A percentile compares a stretch with the other conserved stretches of the same genome.
Conservation (phyloP, 2,329 filamentous ascomycete species). For the Fusarium begoniae region DNA sequence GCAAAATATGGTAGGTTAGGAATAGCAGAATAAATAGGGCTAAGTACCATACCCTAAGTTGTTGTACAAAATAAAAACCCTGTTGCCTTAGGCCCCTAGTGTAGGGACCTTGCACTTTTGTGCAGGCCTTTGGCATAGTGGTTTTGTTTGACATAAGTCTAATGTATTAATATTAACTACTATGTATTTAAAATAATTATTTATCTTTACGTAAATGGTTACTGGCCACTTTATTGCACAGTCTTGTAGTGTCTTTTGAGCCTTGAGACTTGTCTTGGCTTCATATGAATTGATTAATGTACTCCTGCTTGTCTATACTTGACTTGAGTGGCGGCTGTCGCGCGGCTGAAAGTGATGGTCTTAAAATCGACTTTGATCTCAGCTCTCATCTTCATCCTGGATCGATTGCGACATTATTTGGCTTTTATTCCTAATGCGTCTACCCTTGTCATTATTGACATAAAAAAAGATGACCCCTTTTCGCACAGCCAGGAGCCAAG, state of each 20-base stretch:
- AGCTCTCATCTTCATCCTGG: not conserved
- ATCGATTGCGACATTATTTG: accelerated
- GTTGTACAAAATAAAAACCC: too few species aligned
- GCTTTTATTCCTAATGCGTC: not conserved
- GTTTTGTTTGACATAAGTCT: too few species aligned
- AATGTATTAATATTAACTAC: too few species aligned
- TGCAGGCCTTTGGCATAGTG: too few species aligned
- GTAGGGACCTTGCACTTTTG: too few species aligned
- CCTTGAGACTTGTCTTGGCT: not conserved
- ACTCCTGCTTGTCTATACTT: not conserved
- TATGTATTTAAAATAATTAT: too few species aligned
- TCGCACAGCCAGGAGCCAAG: not conserved
- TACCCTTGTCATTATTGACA: accelerated
- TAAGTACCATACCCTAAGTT: too few species aligned
- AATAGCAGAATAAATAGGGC: too few species aligned
- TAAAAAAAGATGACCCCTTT: not conserved
- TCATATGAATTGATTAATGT: not conserved
- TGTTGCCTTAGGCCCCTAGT: too few species aligned
- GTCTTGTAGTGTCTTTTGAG: not conserved
- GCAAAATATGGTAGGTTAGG: too few species aligned
- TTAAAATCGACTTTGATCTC: not conserved
- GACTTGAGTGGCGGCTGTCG: not conserved
- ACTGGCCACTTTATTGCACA: not conserved
- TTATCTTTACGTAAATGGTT: not conserved
- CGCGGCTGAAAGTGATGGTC: not conserved